These are phyloP conservation scores for Hypoxylon trugodes DNA, from an alignment of 495 filamentous ascomycete species.

Conservation along the genomic window DNA sequence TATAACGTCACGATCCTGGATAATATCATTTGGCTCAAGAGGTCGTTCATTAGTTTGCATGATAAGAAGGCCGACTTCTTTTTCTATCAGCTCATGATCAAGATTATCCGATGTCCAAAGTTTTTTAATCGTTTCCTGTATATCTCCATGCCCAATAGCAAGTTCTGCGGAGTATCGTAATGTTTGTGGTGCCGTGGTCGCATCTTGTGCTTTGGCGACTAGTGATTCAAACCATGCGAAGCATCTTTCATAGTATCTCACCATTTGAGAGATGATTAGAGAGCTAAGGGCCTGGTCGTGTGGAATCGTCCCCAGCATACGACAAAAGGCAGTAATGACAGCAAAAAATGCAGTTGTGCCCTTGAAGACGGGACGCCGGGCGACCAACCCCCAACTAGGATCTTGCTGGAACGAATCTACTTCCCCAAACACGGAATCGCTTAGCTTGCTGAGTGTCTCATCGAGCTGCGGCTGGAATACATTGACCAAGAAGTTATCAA, in stretches of 20 bases:
- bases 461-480: slow-evolving; percentile 97
- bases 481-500: slow-evolving; percentile 98
- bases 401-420: slow-evolving; percentile 89
- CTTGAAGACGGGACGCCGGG: slow-evolving; percentile 88
- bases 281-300: slow-evolving; percentile 96
- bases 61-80: slow-evolving; percentile 76
- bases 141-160: slow-evolving; percentile 69
- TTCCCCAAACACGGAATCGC: slow-evolving; percentile 81
- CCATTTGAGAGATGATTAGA: slow-evolving; percentile 87
- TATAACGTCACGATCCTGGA: slow-evolving; percentile 87
- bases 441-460: slow-evolving; percentile 90
- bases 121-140: slow-evolving; percentile 70
- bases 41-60: slow-evolving; percentile 67
- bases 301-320: slow-evolving; percentile 92
- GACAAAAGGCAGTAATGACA: slow-evolving; percentile 87
- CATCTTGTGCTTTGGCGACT: slow-evolving; percentile 63
- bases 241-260: slow-evolving; percentile 90
- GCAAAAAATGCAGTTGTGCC: slow-evolving; percentile 90
- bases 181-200: slow-evolving; percentile 47
- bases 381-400: slow-evolving; percentile 77
- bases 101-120: slow-evolving; percentile 64
- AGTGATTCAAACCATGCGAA: slow-evolving; percentile 85
- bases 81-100: slow-evolving; percentile 57
- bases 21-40: slow-evolving; percentile 79
- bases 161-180: slow-evolving; percentile 78